Conservation (phyloP, 129 eudicot species). For the sunflower (Helianthus annuus) region DNA sequence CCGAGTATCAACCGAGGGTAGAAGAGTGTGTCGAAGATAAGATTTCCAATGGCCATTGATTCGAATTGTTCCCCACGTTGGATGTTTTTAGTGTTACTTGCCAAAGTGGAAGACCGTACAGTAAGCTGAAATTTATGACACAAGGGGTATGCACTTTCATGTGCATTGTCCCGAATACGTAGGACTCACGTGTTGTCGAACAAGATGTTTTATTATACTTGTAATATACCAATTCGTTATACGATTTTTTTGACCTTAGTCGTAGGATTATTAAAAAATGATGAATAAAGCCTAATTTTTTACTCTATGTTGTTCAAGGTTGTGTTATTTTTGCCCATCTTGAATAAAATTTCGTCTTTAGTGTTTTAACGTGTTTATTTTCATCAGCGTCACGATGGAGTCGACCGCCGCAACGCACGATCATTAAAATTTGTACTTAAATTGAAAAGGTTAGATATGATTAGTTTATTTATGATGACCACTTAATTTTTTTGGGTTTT, state of each 20-base stretch:
- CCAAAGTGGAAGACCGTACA: slow-evolving; percentile 11
- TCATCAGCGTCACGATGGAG: no score
- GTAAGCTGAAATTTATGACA: slow-evolving; percentile 21
- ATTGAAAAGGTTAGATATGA: no score
- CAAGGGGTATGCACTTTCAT: slow-evolving; percentile 1
- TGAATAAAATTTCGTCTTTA: no score
- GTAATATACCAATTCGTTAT: slow-evolving; percentile 25
- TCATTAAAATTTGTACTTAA: no score
- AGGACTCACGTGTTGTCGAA: slow-evolving; percentile 8
- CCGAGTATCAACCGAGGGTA: slow-evolving; percentile 33
- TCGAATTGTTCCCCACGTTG: not conserved
- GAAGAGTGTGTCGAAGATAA: slow-evolving; percentile 35
- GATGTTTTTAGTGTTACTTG: not conserved
- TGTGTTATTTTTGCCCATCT: no score
- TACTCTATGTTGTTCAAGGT: slow-evolving; percentile 9
- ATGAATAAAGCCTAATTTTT: slow-evolving; percentile 31
- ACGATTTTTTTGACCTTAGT: slow-evolving; percentile 26
- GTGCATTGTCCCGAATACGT: slow-evolving; percentile 11
- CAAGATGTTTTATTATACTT: slow-evolving; percentile 28
- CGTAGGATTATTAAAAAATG: slow-evolving; percentile 22
- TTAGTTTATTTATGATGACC: no score
- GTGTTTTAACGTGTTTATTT: no score
- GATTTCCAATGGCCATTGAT: slow-evolving; percentile 37
- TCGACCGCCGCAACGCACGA: no score
- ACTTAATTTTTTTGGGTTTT: no score